Conservation (phyloP, 768 basidiomycete species). For the Agaricus blazei region DNA sequence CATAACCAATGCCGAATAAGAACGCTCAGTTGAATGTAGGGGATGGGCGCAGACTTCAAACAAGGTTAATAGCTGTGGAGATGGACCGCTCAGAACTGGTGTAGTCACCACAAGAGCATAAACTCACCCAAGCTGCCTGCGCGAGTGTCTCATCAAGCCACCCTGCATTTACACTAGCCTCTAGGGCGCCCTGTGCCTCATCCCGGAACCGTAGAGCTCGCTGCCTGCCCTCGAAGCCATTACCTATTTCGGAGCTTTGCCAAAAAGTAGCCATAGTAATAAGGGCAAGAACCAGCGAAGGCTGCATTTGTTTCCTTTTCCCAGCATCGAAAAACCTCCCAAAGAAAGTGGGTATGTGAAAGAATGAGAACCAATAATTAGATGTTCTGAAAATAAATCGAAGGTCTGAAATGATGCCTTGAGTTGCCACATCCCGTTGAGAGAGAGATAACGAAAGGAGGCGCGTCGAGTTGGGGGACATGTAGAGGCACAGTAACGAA, state of each 20-base stretch:
- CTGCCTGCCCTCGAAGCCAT: constrained; percentile 44
- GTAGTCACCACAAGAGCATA: neutral
- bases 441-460: constrained; percentile 29
- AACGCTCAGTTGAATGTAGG: constrained; percentile 45
- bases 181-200: constrained; percentile 63
- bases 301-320: constrained; percentile 55
- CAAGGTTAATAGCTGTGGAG: constrained; percentile 53
- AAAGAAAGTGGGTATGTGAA: constrained; percentile 68
- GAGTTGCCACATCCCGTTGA: constrained; percentile 42
- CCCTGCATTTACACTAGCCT: constrained; percentile 64
- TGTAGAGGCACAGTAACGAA: constrained; percentile 54
- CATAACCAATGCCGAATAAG: constrained; percentile 50
- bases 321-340: constrained; percentile 50
- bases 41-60: constrained; percentile 75
- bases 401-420: constrained; percentile 48
- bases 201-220: constrained; percentile 59
- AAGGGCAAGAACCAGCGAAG: constrained; percentile 56
- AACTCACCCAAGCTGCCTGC: constrained; percentile 69
- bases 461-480: constrained; percentile 27
- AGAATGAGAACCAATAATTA: constrained; percentile 70
- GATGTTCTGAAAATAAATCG: constrained; percentile 60
- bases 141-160: constrained; percentile 73
- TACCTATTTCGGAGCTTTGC: constrained; percentile 60
- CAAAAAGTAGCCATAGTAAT: constrained; percentile 66
- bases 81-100: neutral